Base-by-base conservation (phyloP, 495 filamentous ascomycete genomes). In the Penicillium manginii region DNA sequence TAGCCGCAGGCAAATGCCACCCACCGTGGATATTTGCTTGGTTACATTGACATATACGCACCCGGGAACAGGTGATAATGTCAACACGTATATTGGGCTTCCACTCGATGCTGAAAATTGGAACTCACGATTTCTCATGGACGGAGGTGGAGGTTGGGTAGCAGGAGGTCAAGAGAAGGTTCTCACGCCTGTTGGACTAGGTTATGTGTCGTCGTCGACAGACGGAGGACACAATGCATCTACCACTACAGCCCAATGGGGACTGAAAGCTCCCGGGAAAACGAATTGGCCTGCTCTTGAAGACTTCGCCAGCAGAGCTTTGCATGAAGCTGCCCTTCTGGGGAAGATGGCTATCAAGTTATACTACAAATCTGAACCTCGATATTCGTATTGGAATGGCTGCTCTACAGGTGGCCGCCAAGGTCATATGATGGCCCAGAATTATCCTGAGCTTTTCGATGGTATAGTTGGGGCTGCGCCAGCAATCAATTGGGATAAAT, bases 241-340 rank as follows among this genome's bases (percentile, higher is more conserved):
- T n/a, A 11, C 9, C 12, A 37, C 35, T 37, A 37, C 35, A 37
- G 35, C 35, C 11, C 6, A 37, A 37, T 37, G 35, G 35, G 35
- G 35, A 12, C 15, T 37, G 35, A 37, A 37, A 37, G 35, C 35
- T 11, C 35, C 35, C 4, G 35, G 35, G 3, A 37, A 37, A n/a
- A 37, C 35, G 11, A 37, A 37, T 37, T 37, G 35, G 35, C 35
- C 35, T 37, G 72, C 79, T 15, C 55, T 83, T 2, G 50, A 59
- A 18, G 75, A 84, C 59, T 73, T 70, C 63, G 58, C 66, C 23
- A 17, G 18, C 14, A 17, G 32, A 22, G 33, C n/a, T 22, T 21
- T 45, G n/a, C 40, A 45, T 11, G 18, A 17, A n/a, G 40, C n/a
- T 5, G 40, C 18, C 2, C n/a, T 45, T 21, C n/a, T 45, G 4